Evolutionary conservation across 2,329 filamentous ascomycete genomes (phyloP).

Genomic region (Claviceps maximensis): DNA sequence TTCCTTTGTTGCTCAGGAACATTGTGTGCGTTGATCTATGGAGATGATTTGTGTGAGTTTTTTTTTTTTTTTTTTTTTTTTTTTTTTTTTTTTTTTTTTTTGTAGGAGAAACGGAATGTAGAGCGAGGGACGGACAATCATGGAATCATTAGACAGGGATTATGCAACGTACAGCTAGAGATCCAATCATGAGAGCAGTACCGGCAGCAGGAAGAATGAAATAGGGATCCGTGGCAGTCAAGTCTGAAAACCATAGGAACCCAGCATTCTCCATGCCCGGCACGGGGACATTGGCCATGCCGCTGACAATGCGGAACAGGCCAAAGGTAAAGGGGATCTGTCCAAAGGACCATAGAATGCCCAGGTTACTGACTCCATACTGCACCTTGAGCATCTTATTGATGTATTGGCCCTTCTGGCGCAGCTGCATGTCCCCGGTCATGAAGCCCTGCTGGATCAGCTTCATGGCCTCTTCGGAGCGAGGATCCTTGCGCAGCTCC

Average conservation of each 20-base stretch:
- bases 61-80: background rate
- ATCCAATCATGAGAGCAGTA: slow-evolving; percentile 40
- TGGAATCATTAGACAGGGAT: background rate
- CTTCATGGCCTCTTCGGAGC: slow-evolving; percentile 34
- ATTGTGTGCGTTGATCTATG: slow-evolving; percentile 24
- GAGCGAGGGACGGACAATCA: background rate
- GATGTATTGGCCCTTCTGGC: slow-evolving; percentile 21
- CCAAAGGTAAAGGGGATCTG: slow-evolving; percentile 62
- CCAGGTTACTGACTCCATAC: slow-evolving; percentile 20
- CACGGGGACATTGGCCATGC: slow-evolving; percentile 67
- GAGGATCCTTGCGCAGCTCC: slow-evolving; percentile 39
- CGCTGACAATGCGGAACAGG: slow-evolving; percentile 62
- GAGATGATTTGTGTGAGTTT: background rate
- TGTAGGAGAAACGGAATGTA: no score
- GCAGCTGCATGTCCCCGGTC: slow-evolving; percentile 30
- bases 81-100: no score
- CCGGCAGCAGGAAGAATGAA: slow-evolving; percentile 58
- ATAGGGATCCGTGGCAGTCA: slow-evolving; percentile 64
- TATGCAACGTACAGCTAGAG: slow-evolving; percentile 32
- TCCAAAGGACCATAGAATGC: slow-evolving; percentile 25
- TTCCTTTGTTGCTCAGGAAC: slow-evolving; percentile 18
- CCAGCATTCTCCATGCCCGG: slow-evolving; percentile 62
- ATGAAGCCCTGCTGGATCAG: slow-evolving; percentile 33
- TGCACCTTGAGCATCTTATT: slow-evolving; percentile 23
- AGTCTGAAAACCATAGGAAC: slow-evolving; percentile 64